Evolutionary conservation across 1,284 basidiomycete species (phyloP).

Genomic region (Ganoderma leucocontextum): DNA sequence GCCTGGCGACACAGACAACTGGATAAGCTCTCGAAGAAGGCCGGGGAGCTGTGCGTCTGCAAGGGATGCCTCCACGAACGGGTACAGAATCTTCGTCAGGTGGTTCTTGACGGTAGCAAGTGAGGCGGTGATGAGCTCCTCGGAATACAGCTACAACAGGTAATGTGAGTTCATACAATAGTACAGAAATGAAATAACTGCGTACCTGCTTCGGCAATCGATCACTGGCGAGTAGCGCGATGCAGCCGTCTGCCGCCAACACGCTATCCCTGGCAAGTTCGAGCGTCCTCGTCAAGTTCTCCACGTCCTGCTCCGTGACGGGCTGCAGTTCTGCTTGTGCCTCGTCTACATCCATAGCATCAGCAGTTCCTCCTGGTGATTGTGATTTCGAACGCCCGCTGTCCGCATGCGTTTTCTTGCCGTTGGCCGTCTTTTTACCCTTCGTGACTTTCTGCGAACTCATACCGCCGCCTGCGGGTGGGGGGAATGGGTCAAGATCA

Average conservation of each 20-base stretch:
- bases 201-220: slow-evolving; percentile 84
- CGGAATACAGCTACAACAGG: slow-evolving; percentile 80
- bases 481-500: slow-evolving; percentile 72
- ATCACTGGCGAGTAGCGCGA: slow-evolving; percentile 81
- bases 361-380: slow-evolving; percentile 37
- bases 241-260: slow-evolving; percentile 82
- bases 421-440: slow-evolving; percentile 49
- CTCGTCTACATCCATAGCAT: slow-evolving; percentile 41
- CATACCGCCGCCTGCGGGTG: slow-evolving; percentile 34
- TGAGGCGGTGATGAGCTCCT: slow-evolving; percentile 87
- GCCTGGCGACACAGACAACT: slow-evolving; percentile 45
- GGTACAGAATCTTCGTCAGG: slow-evolving; percentile 83
- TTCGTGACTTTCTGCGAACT: slow-evolving; percentile 37
- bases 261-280: slow-evolving; percentile 74
- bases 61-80: slow-evolving; percentile 83
- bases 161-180: not conserved
- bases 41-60: slow-evolving; percentile 36
- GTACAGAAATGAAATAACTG: slow-evolving; percentile 7
- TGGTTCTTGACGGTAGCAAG: slow-evolving; percentile 82
- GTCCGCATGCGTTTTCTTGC: slow-evolving; percentile 49
- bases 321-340: slow-evolving; percentile 36
- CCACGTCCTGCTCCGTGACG: slow-evolving; percentile 59
- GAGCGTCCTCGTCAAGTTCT: slow-evolving; percentile 56
- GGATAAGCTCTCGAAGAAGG: slow-evolving; percentile 63
- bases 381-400: slow-evolving; percentile 40